Evolutionary conservation across 192 early-diverging fungal species (phyloP).

Genomic region (Coemansia sp.): DNA sequence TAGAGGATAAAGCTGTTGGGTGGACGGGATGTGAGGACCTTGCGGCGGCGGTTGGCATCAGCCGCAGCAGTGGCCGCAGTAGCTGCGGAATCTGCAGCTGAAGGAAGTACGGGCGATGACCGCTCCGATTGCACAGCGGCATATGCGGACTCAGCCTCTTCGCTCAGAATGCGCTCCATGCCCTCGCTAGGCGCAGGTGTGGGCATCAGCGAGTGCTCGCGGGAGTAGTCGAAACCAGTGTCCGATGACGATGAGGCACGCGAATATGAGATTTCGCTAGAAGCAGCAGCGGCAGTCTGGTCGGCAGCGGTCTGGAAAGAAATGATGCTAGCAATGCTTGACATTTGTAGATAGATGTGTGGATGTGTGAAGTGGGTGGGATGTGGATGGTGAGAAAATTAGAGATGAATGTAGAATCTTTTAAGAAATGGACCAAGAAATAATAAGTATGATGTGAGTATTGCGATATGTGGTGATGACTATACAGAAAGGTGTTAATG

Average conservation of each 20-base stretch:
- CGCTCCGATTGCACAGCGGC: constrained; percentile 19
- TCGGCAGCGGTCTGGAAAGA: constrained; percentile 25
- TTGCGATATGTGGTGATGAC: neutral
- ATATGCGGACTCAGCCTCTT: constrained; percentile 11
- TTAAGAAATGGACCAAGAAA: too few relatives aligned
- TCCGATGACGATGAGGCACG: constrained; percentile 39
- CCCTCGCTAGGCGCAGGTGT: constrained; percentile 15
- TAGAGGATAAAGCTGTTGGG: constrained; percentile 56
- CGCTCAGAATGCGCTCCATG: constrained; percentile 11
- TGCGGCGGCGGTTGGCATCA: constrained; percentile 43
- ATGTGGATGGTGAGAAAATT: neutral
- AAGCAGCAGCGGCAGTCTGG: neutral
- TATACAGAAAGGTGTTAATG: neutral
- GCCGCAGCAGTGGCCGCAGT: constrained; percentile 23
- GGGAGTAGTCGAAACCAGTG: constrained; percentile 24
- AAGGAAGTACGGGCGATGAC: constrained; percentile 21
- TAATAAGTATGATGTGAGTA: too few relatives aligned
- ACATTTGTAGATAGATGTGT: constrained; percentile 20
- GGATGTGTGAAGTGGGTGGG: constrained; percentile 7
- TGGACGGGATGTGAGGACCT: constrained; percentile 51
- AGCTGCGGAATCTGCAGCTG: constrained; percentile 22
- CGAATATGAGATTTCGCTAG: constrained; percentile 11
- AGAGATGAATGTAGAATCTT: neutral
- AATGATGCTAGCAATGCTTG: constrained; percentile 51
- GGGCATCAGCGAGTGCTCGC: constrained; percentile 20